Conservation (phyloP, 208 protist species). For the Trypanosoma platydactyli region DNA sequence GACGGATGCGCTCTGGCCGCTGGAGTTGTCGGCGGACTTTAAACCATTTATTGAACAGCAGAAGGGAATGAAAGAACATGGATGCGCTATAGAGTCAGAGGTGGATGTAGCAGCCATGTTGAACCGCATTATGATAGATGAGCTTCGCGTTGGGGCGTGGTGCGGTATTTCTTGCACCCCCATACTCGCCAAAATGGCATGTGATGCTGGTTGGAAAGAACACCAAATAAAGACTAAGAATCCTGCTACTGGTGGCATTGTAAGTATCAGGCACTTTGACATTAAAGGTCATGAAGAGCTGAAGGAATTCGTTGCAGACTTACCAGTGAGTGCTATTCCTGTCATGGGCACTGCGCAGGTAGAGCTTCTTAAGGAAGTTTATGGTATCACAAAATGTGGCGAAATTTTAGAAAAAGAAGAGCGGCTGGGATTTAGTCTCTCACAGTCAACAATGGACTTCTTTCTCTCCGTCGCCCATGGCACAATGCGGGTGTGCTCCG, state of each 20-base stretch:
- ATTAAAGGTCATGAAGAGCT: constrained; percentile 35
- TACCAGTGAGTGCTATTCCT: constrained; percentile 60
- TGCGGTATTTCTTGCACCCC: constrained; percentile 65
- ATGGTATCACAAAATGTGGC: constrained; percentile 55
- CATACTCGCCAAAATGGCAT: constrained; percentile 83
- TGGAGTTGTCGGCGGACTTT: constrained; percentile 24
- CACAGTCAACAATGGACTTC: constrained; percentile 36
- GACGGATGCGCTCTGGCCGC: constrained; percentile 27
- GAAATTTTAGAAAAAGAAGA: constrained; percentile 42
- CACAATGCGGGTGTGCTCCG: constrained; percentile 47
- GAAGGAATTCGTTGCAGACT: constrained; percentile 43
- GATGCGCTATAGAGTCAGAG: background rate
- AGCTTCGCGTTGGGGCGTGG: constrained; percentile 43
- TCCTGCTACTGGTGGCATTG: constrained; percentile 9
- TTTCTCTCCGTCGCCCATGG: constrained; percentile 53
- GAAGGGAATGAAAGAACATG: too few relatives aligned
- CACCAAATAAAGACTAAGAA: background rate
- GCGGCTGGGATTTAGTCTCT: constrained; percentile 55
- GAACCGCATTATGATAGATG: constrained; percentile 12
- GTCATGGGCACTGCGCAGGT: constrained; percentile 54
- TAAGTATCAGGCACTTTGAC: constrained; percentile 26
- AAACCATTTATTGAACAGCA: constrained; percentile 9
- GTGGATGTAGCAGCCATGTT: constrained; percentile 14
- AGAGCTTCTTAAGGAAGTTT: constrained; percentile 49
- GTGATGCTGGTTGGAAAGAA: constrained; percentile 37